A percentile compares a stretch with the other conserved stretches of the same genome.
These are phyloP conservation scores for Sclerotinia trifoliorum DNA, from an alignment of 2,329 filamentous ascomycete genomes.

Conservation along the genomic window DNA sequence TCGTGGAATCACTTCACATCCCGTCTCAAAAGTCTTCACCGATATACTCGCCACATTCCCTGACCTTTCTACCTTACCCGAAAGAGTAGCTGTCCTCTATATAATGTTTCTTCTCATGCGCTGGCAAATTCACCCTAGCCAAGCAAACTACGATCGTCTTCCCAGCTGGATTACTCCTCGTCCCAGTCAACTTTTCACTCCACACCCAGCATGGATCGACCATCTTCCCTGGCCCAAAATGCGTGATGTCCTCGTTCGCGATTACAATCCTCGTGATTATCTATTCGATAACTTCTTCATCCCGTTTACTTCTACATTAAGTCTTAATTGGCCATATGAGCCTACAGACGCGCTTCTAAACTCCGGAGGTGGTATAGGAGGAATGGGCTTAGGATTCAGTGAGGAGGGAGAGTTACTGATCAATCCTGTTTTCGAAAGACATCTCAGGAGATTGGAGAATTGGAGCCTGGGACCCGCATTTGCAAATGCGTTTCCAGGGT, in stretches of 20 bases:
- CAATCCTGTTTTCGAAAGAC: conserved; percentile 82
- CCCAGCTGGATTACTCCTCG: conserved; percentile 71
- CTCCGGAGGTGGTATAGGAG: conserved; percentile 59
- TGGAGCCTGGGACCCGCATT: conserved; percentile 78
- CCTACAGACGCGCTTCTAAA: conserved; percentile 65
- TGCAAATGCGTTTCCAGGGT: conserved; percentile 59
- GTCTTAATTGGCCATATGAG: conserved; percentile 82
- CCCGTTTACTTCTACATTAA: conserved; percentile 73
- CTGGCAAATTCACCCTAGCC: conserved; percentile 78
- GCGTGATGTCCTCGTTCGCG: conserved; percentile 62
- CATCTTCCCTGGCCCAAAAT: conserved; percentile 76
- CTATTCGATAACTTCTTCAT: conserved; percentile 81
- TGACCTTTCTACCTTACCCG: conserved; percentile 72
- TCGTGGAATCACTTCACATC: conserved; percentile 62
- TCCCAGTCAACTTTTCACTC: conserved; percentile 60
- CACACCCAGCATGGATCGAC: conserved; percentile 81
- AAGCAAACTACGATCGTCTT: conserved; percentile 74
- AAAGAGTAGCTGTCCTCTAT: conserved; percentile 79
- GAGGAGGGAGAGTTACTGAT: conserved; percentile 65
- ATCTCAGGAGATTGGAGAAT: conserved; percentile 72
- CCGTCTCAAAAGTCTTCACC: conserved; percentile 79
- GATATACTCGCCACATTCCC: conserved; percentile 85
- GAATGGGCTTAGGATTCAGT: conserved; percentile 45
- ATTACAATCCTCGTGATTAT: conserved; percentile 51
- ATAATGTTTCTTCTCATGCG: conserved; percentile 84